phyloP scores from a whole-genome alignment of 2,329 filamentous ascomycete species.

The Kalaharituber pfeilii region DNA sequence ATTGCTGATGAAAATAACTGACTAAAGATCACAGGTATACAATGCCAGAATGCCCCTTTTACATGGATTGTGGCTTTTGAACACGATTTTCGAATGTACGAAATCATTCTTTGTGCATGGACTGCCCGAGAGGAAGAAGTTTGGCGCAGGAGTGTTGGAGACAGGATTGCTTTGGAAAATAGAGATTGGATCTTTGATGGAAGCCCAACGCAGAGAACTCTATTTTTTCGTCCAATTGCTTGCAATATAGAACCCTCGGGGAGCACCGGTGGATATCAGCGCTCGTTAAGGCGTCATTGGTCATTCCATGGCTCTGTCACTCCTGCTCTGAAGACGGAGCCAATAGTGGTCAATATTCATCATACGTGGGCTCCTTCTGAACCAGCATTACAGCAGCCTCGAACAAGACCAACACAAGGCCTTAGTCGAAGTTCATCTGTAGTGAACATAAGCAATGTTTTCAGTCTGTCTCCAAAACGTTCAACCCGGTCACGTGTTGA shows the following conservation, averaged over 20 bases:
- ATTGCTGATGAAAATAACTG: background rate
- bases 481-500: conserved; percentile 15
- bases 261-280: conserved; percentile 54
- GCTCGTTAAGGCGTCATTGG: conserved; percentile 33
- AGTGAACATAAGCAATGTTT: conserved; percentile 9
- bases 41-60: conserved; percentile 69
- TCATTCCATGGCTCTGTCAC: conserved; percentile 15
- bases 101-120: conserved; percentile 75
- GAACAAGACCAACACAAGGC: conserved; percentile 3
- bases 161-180: conserved; percentile 34
- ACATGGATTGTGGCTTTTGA: conserved; percentile 90
- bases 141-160: conserved; percentile 55
- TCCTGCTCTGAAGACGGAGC: conserved; percentile 11
- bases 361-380: conserved; percentile 16
- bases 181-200: conserved; percentile 31
- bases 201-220: conserved; percentile 32
- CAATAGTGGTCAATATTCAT: conserved; percentile 14
- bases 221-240: conserved; percentile 43
- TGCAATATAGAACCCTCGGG: conserved; percentile 59
- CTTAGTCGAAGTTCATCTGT: conserved; percentile 15
- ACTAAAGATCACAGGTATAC: conserved; percentile 43
- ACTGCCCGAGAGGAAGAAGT: conserved; percentile 59
- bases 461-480: conserved; percentile 16
- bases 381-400: conserved; percentile 5
- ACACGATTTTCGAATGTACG: conserved; percentile 56